A percentile compares a stretch with the other conserved stretches of the same genome.
Evolutionary conservation across 352 stramenopile genomes (phyloP).

Genomic region (Globisporangium perplexum): DNA sequence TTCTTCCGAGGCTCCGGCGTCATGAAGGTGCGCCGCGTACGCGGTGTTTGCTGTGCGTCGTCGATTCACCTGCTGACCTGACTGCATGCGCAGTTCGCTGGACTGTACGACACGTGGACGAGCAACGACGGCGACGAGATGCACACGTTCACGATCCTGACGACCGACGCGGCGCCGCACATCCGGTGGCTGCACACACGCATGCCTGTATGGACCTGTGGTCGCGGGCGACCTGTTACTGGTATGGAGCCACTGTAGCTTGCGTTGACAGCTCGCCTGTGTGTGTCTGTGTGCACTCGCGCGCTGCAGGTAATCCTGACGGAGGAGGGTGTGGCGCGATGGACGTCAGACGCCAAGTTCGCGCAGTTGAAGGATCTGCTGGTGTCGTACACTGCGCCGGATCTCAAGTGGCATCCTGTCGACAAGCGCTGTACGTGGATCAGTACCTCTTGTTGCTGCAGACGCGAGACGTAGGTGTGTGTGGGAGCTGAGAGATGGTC

Average conservation of each 20-base stretch:
- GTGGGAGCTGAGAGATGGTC: neutral
- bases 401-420: slow-evolving; percentile 75
- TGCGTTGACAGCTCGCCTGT: neutral
- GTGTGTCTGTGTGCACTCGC: neutral
- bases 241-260: no score
- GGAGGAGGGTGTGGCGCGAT: slow-evolving; percentile 48
- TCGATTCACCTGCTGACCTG: neutral
- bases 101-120: slow-evolving; percentile 80
- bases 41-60: neutral
- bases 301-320: slow-evolving; percentile 64
- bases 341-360: slow-evolving; percentile 65
- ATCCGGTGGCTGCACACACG: slow-evolving; percentile 84
- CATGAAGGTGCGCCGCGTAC: slow-evolving; percentile 40
- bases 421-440: slow-evolving; percentile 62
- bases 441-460: neutral
- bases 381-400: slow-evolving; percentile 33
- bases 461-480: no score
- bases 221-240: neutral
- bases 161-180: slow-evolving; percentile 54
- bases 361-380: slow-evolving; percentile 47
- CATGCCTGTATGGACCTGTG: slow-evolving; percentile 52
- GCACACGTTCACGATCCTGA: slow-evolving; percentile 87
- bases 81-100: slow-evolving; percentile 62
- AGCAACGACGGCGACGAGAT: slow-evolving; percentile 60
- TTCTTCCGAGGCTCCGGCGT: slow-evolving; percentile 39